These are phyloP conservation scores for Kockovaella imperatae DNA, from an alignment of 768 basidiomycete genomes.

Conservation along the genomic window DNA sequence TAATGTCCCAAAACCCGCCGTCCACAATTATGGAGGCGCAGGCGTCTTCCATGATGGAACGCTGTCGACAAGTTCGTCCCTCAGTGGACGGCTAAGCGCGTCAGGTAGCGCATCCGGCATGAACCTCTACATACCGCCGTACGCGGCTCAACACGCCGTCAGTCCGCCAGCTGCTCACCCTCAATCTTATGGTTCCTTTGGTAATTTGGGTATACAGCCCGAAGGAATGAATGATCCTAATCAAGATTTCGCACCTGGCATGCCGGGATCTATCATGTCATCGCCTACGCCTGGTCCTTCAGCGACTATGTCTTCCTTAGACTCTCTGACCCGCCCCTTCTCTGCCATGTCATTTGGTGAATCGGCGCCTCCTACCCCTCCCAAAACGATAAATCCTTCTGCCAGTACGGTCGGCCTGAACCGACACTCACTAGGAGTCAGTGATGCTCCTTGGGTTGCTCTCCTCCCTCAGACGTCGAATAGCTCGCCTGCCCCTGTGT, in stretches of 20 bases:
- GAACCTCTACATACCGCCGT: slow-evolving; percentile 41
- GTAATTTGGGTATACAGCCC: slow-evolving; percentile 31
- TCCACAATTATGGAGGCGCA: slow-evolving; percentile 16
- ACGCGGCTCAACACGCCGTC: slow-evolving; percentile 22
- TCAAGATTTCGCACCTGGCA: not conserved
- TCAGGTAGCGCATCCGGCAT: slow-evolving; percentile 35
- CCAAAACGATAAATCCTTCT: slow-evolving; percentile 13
- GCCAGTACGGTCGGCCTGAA: slow-evolving; percentile 14
- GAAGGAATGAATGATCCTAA: not conserved
- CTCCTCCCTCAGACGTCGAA: slow-evolving; percentile 19
- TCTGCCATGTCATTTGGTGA: slow-evolving; percentile 30
- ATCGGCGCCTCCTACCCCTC: slow-evolving; percentile 12
- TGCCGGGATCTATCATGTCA: slow-evolving; percentile 5
- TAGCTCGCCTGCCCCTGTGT: slow-evolving; percentile 19
- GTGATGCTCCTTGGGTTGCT: slow-evolving; percentile 25
- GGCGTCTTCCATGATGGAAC: slow-evolving; percentile 9
- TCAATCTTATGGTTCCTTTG: slow-evolving; percentile 17
- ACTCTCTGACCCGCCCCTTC: slow-evolving; percentile 26
- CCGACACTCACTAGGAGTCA: slow-evolving; percentile 29
- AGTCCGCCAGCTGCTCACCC: slow-evolving; percentile 11
- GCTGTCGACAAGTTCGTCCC: slow-evolving; percentile 17
- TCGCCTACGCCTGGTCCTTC: not conserved
- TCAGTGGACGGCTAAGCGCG: slow-evolving; percentile 11
- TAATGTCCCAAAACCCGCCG: slow-evolving; percentile 24
- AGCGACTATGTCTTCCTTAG: slow-evolving; percentile 12